Conservation (phyloP, 768 basidiomycete species). For the Amanita exitialis region DNA sequence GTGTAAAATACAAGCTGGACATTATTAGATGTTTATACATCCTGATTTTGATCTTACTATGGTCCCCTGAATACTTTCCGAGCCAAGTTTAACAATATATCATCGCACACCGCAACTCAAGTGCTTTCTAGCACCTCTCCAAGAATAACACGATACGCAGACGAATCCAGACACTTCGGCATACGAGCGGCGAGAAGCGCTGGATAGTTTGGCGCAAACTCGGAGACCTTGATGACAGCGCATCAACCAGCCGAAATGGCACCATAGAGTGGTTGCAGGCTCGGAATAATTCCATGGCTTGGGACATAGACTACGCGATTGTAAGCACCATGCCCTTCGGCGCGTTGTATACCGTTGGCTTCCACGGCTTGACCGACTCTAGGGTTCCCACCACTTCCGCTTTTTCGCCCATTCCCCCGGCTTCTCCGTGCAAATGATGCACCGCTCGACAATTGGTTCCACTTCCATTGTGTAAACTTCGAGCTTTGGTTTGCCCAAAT, state of each 20-base stretch:
- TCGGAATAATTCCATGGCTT: constrained; percentile 63
- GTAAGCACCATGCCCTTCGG: constrained; percentile 56
- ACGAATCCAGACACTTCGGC: constrained; percentile 37
- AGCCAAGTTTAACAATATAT: not conserved
- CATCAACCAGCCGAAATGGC: constrained; percentile 70
- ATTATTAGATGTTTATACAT: not conserved
- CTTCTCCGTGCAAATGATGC: constrained; percentile 27
- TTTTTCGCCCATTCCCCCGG: constrained; percentile 52
- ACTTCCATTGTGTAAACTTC: too few species aligned
- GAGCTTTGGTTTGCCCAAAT: too few species aligned
- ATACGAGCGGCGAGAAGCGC: constrained; percentile 42
- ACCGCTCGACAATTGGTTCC: too few species aligned
- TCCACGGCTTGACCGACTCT: constrained; percentile 40
- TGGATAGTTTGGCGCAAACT: constrained; percentile 40
- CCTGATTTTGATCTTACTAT: constrained; percentile 11
- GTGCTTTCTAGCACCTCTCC: constrained; percentile 37
- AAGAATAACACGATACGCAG: constrained; percentile 43
- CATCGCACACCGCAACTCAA: not conserved
- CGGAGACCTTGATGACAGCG: constrained; percentile 60
- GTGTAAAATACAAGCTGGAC: constrained; percentile 30
- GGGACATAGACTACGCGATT: constrained; percentile 34
- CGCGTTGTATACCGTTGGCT: constrained; percentile 39
- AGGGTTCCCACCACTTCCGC: constrained; percentile 27
- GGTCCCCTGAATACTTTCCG: constrained; percentile 15
- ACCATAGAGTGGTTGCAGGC: constrained; percentile 50